Percentiles rank a stretch among this genome's conserved stretches.
Conservation (phyloP, 2,329 filamentous ascomycete genomes). For the Exophiala lecanii-corni region DNA sequence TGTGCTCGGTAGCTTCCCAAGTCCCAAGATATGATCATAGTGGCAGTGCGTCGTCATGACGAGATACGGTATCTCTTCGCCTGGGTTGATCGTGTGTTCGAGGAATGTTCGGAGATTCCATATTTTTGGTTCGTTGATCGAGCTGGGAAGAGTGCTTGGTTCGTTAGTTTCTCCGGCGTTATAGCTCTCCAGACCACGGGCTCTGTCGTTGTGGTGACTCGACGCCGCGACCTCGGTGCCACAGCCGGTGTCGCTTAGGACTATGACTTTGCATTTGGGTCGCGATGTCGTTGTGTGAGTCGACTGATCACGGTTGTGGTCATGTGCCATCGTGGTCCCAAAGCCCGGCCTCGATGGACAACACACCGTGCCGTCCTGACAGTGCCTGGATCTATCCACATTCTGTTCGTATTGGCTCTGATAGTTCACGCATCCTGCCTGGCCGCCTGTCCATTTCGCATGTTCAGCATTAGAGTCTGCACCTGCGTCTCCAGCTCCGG, state of each 20-base stretch:
- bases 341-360: no score
- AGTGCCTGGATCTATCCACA: no score
- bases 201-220: background rate
- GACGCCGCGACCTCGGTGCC: conserved; percentile 12
- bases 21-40: conserved; percentile 33
- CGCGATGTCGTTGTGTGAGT: no score
- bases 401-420: no score
- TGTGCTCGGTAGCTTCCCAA: conserved; percentile 20
- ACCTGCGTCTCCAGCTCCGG: background rate
- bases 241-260: conserved; percentile 25
- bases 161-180: no score
- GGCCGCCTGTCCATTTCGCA: background rate
- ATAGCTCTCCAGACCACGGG: no score
- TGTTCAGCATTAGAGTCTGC: no score
- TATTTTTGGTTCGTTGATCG: conserved; percentile 3
- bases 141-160: no score
- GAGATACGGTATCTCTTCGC: conserved; percentile 18
- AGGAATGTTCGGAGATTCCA: conserved; percentile 24
- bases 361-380: no score
- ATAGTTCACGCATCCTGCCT: no score
- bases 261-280: conserved; percentile 12
- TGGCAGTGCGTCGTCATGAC: conserved; percentile 25
- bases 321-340: no score
- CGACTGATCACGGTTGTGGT: no score
- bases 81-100: conserved; percentile 21